Percentiles rank a stretch among this genome's conserved stretches.
phyloP scores from a whole-genome alignment of 768 basidiomycete genomes.

The Boletus sp. region DNA sequence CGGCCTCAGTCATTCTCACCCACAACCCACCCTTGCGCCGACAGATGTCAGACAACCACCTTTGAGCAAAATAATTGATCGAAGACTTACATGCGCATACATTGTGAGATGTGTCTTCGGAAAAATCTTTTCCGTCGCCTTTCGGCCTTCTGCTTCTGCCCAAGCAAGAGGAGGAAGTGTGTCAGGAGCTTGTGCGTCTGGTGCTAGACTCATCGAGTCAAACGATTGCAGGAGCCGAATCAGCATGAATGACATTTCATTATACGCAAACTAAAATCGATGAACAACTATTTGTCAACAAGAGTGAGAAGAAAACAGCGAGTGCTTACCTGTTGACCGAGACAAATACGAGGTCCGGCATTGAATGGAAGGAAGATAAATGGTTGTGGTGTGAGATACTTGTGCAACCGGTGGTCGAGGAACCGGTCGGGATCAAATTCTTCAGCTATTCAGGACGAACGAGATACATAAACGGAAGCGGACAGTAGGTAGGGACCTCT shows the following conservation, averaged over 20 bases:
- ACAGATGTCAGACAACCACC: background rate
- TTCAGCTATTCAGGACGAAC: constrained; percentile 40
- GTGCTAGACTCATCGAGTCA: constrained; percentile 45
- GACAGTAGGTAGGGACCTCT: too few relatives aligned
- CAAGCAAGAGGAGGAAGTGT: constrained; percentile 48
- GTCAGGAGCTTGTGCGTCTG: constrained; percentile 44
- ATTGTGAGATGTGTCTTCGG: constrained; percentile 57
- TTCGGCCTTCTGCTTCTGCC: constrained; percentile 44
- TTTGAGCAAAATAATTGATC: background rate
- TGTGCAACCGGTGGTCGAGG: constrained; percentile 60
- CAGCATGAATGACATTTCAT: constrained; percentile 61
- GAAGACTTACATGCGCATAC: constrained; percentile 42
- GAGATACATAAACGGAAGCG: constrained; percentile 1
- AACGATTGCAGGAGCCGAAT: constrained; percentile 64
- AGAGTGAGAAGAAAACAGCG: background rate
- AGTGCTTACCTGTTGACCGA: constrained; percentile 52
- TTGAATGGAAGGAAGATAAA: constrained; percentile 74
- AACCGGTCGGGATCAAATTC: constrained; percentile 74
- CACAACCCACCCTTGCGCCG: constrained; percentile 53
- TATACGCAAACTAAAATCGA: constrained; percentile 48
- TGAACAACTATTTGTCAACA: background rate
- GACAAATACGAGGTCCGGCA: constrained; percentile 53
- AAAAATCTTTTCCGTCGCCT: constrained; percentile 48
- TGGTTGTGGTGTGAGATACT: constrained; percentile 59
- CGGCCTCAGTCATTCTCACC: constrained; percentile 40